A percentile compares a stretch with the other conserved stretches of the same genome.
Evolutionary conservation across 2,329 filamentous ascomycete genomes (phyloP).

Genomic region (Alternaria longipes): DNA sequence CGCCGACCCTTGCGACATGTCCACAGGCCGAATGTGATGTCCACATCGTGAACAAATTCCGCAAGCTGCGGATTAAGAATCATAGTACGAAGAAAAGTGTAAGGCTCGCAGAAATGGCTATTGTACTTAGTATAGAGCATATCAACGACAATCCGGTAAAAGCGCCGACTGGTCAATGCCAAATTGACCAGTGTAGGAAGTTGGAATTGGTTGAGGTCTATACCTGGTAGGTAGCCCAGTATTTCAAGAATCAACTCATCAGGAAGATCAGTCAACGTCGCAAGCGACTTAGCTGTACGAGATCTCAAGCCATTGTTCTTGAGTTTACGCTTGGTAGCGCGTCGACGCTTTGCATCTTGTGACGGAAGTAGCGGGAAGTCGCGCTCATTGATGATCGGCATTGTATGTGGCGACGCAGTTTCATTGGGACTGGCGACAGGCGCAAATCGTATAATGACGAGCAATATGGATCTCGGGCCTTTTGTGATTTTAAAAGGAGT

Average conservation of each 20-base stretch:
- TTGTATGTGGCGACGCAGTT: not conserved
- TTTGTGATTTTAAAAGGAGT: not conserved
- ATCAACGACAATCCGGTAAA: slow-evolving; percentile 33
- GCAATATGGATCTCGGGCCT: not conserved
- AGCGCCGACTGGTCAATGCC: slow-evolving; percentile 32
- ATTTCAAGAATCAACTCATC: slow-evolving; percentile 42
- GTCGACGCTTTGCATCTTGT: slow-evolving; percentile 8
- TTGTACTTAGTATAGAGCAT: slow-evolving; percentile 34
- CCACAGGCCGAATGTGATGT: slow-evolving; percentile 24
- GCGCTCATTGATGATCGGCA: slow-evolving; percentile 25
- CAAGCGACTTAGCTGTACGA: not conserved
- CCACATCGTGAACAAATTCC: slow-evolving; percentile 25
- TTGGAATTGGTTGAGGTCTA: slow-evolving; percentile 25
- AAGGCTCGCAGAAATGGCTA: slow-evolving; percentile 36
- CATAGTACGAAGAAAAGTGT: slow-evolving; percentile 41
- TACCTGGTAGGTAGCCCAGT: slow-evolving; percentile 32
- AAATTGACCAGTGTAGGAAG: slow-evolving; percentile 31
- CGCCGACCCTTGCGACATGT: slow-evolving; percentile 6
- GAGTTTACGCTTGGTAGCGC: not conserved
- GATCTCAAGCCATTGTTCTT: not conserved
- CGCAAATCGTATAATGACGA: too few relatives aligned
- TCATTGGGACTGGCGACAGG: not conserved
- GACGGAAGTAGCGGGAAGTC: slow-evolving; percentile 37
- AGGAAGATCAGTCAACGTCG: slow-evolving; percentile 35
- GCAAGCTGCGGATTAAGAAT: slow-evolving; percentile 29